A percentile compares a stretch with the other conserved stretches of the same genome.
phyloP scores from a whole-genome alignment of 257 asterid genomes.

The Solanum pennellii region DNA sequence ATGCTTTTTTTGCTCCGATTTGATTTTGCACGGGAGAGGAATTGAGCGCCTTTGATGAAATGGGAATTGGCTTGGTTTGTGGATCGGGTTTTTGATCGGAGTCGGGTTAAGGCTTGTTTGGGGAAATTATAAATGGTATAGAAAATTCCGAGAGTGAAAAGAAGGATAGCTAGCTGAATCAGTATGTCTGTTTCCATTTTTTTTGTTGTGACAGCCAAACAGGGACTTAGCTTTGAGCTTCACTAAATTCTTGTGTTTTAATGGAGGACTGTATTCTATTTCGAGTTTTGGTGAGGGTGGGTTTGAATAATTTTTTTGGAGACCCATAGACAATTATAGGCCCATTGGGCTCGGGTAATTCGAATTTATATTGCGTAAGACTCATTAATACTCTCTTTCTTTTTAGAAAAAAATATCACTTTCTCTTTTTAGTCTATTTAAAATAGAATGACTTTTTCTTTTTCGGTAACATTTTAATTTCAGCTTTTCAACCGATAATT shows the following conservation, averaged over 20 bases:
- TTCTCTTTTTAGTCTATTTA: too few relatives aligned
- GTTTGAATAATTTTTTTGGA: not conserved
- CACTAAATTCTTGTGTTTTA: not conserved
- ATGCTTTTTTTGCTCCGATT: conserved; percentile 30
- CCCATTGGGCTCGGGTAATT: not conserved
- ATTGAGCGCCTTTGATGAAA: conserved; percentile 73
- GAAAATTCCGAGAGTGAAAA: conserved; percentile 48
- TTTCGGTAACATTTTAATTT: too few relatives aligned
- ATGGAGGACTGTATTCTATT: not conserved
- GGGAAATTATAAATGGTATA: conserved; percentile 51
- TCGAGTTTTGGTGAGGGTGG: not conserved
- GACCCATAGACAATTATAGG: not conserved
- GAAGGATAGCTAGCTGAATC: conserved; percentile 39
- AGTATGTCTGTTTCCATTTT: conserved; percentile 35
- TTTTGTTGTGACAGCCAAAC: not conserved
- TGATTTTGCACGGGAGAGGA: conserved; percentile 76
- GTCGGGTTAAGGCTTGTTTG: conserved; percentile 41
- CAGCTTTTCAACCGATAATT: too few relatives aligned
- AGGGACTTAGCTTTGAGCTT: not conserved
- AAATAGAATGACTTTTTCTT: too few relatives aligned
- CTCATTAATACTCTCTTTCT: too few relatives aligned
- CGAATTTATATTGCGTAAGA: not conserved
- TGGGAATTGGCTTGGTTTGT: conserved; percentile 58
- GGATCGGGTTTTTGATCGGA: conserved; percentile 57
- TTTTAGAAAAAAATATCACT: too few relatives aligned